A percentile compares a stretch with the other conserved stretches of the same genome.
Evolutionary conservation across 2,329 filamentous ascomycete species (phyloP).

Genomic region (Xylaria sp.): DNA sequence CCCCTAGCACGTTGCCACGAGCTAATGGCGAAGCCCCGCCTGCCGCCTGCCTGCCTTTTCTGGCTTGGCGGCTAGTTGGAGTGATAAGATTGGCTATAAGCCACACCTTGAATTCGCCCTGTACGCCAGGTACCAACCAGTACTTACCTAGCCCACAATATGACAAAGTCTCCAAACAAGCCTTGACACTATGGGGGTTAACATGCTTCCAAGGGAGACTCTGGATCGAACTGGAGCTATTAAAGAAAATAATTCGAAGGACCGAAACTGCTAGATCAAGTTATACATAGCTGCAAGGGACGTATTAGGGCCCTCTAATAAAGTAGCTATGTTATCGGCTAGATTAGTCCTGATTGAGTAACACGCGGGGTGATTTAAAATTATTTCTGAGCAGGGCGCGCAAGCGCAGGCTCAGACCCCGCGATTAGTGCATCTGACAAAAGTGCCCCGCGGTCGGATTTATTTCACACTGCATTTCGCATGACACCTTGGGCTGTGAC

Average conservation of each 20-base stretch:
- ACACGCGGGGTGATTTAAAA: conserved; percentile 25
- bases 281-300: background rate
- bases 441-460: conserved; percentile 40
- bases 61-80: conserved; percentile 23
- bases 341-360: conserved; percentile 30
- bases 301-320: background rate
- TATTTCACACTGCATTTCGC: conserved; percentile 13
- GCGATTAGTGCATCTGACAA: conserved; percentile 34
- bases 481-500: conserved; percentile 33
- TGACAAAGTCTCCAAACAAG: background rate
- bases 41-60: conserved; percentile 20
- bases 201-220: background rate
- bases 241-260: background rate
- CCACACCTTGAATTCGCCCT: conserved; percentile 1
- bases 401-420: conserved; percentile 26
- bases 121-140: conserved; percentile 1
- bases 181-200: background rate
- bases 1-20: conserved; percentile 37
- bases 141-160: background rate
- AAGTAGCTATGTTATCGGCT: background rate
- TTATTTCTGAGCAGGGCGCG: conserved; percentile 8
- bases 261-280: background rate
- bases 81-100: conserved; percentile 13
- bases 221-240: background rate
- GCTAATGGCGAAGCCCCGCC: conserved; percentile 27